These are phyloP conservation scores for Aphanomyces astaci DNA, from an alignment of 352 stramenopile genomes.

Conservation along the genomic window DNA sequence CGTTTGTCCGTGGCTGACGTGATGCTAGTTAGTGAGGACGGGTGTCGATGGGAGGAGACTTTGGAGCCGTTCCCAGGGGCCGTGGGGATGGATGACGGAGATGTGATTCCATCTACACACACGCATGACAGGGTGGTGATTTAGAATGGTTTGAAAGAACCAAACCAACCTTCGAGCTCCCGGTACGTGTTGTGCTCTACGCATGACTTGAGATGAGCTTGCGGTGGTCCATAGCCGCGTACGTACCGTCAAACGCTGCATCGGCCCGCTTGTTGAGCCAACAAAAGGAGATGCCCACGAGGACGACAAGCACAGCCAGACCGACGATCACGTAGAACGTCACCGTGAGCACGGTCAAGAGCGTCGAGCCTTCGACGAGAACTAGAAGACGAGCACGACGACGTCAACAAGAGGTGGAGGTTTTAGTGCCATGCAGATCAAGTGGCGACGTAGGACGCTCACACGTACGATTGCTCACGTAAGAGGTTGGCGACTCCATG, in stretches of 20 bases:
- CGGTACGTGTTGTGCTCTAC: background rate
- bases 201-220: background rate
- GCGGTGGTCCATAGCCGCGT: background rate
- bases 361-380: background rate
- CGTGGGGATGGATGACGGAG: background rate
- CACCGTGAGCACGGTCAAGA: background rate
- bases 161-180: slow-evolving; percentile 2
- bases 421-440: too few species aligned
- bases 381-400: too few species aligned
- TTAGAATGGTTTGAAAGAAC: too few species aligned
- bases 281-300: slow-evolving; percentile 15
- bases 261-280: slow-evolving; percentile 18
- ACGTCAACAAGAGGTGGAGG: too few species aligned
- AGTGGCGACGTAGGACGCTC: too few species aligned
- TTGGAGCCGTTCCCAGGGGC: background rate
- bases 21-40: too few species aligned
- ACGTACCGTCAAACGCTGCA: slow-evolving; percentile 18
- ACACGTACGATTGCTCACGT: background rate
- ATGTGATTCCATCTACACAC: background rate
- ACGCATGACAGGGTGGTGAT: background rate
- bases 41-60: background rate
- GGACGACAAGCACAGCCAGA: background rate
- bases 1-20: too few species aligned
- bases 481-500: background rate
- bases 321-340: slow-evolving; percentile 6